Evolutionary conservation across 345 rosid species (phyloP), one percentile per base, ranked within the genome.

Genomic region (Erucastrum elatum): DNA sequence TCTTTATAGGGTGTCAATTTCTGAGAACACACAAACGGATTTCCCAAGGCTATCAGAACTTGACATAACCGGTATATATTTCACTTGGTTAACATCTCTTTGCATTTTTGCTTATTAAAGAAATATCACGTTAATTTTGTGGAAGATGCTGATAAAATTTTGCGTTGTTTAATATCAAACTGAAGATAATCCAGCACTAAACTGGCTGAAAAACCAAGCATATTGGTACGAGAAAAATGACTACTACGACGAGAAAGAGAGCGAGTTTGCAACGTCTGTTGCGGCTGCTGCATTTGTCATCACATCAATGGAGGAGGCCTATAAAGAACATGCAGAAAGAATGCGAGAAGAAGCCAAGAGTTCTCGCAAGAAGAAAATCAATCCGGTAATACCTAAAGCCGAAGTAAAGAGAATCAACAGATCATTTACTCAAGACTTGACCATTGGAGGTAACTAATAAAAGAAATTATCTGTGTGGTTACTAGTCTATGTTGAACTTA

Each of bases 231-330:
- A 80, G 84, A 85, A 74, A 68, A 74, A 74, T 69, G 75, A 80
- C 21, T 5, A 34, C 33, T 80, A 74, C 71, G 10, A 80, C 66
- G 75, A 80, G 39, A 64, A 71, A 69, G 82, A 86, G 4, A 64
- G 78, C 2, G 88, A 87, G 80, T 84, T 79, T 37, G 88, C 89
- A 35, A 74, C 75, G 58, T 89, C 91, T 46, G 90, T 90, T 35
- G 93, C 91, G 33, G 95, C 93, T 5, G 82, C 80, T 56, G 86
- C 95, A 59, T 88, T 77, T 30, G 81, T 86, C 37, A 72, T 90
- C 27, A 62, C 31, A 76, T 76, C 87, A 2, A 37, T 74, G 13
- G 90, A 88, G 35, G 93, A 85, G 71, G 80, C 81, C 2, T 83
- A 77, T 66, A 74, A 55, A 16, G 72, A 75, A 33, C 17, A 64